phyloP scores from a whole-genome alignment of 2,329 filamentous ascomycete genomes.

The Plenodomus biglobosus region DNA sequence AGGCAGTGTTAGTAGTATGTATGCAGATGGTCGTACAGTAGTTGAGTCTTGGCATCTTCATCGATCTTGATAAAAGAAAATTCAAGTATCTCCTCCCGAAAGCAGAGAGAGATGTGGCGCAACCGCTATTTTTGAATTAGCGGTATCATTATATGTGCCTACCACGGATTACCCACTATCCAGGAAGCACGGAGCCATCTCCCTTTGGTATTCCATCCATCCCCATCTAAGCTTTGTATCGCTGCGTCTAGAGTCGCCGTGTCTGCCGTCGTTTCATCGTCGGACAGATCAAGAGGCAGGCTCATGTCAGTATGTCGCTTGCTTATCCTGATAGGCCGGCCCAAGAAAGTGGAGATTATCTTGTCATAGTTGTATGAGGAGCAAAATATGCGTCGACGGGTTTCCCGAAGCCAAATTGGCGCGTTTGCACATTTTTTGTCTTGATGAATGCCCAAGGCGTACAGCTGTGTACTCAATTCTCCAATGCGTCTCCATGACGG shows the following conservation, averaged over 20 bases:
- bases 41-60: slow-evolving; percentile 18
- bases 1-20: background rate
- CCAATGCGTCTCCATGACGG: slow-evolving; percentile 38
- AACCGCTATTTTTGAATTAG: slow-evolving; percentile 18
- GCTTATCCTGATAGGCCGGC: slow-evolving; percentile 34
- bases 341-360: slow-evolving; percentile 39
- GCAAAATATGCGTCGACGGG: slow-evolving; percentile 33
- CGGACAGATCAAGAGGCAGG: slow-evolving; percentile 35
- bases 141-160: background rate
- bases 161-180: slow-evolving; percentile 16
- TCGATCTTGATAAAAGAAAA: slow-evolving; percentile 28
- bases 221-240: slow-evolving; percentile 22
- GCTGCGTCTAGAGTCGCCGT: slow-evolving; percentile 18
- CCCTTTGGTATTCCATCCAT: slow-evolving; percentile 46
- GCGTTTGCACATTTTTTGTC: slow-evolving; percentile 28
- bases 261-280: slow-evolving; percentile 28
- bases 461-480: slow-evolving; percentile 35
- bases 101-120: slow-evolving; percentile 25
- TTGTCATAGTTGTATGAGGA: slow-evolving; percentile 38
- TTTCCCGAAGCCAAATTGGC: slow-evolving; percentile 34
- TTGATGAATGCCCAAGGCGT: slow-evolving; percentile 36
- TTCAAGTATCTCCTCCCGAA: slow-evolving; percentile 40
- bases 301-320: slow-evolving; percentile 35
- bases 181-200: slow-evolving; percentile 31
- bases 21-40: slow-evolving; percentile 17